A percentile compares a stretch with the other conserved stretches of the same genome.
These are phyloP conservation scores for Delonix regia DNA, from an alignment of 306 rosid species.

Conservation along the genomic window DNA sequence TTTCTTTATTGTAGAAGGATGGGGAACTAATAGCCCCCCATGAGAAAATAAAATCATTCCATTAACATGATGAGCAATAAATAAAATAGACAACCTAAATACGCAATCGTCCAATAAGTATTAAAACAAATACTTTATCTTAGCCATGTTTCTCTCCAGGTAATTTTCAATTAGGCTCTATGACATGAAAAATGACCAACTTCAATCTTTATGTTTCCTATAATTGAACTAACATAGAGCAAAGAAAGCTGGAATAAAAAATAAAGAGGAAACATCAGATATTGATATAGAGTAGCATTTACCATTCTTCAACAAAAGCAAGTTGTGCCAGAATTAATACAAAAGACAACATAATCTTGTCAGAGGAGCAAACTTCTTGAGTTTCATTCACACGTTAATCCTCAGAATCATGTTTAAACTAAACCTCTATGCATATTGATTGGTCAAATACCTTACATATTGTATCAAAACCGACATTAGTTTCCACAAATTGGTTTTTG, in stretches of 20 bases:
- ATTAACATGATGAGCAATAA: background rate
- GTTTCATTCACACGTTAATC: constrained; percentile 13
- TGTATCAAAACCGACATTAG: constrained; percentile 96
- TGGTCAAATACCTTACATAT: constrained; percentile 80
- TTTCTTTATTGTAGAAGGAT: background rate
- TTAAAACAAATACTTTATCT: background rate
- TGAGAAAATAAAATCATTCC: background rate
- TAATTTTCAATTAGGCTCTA: background rate
- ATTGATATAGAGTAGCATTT: background rate
- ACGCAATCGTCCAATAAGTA: background rate
- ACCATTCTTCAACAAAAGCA: background rate
- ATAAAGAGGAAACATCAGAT: background rate
- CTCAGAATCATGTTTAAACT: constrained; percentile 19
- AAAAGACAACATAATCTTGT: background rate
- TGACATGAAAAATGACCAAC: background rate
- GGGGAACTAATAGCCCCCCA: background rate
- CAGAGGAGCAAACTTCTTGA: background rate
- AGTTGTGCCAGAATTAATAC: background rate
- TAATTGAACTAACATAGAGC: background rate
- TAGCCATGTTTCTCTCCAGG: background rate
- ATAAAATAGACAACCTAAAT: background rate
- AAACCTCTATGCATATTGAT: background rate
- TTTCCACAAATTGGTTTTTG: constrained; percentile 94
- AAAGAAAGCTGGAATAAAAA: background rate
- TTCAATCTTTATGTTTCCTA: background rate